Conservation (phyloP, 352 stramenopile species). For the Pythium periplocum region DNA sequence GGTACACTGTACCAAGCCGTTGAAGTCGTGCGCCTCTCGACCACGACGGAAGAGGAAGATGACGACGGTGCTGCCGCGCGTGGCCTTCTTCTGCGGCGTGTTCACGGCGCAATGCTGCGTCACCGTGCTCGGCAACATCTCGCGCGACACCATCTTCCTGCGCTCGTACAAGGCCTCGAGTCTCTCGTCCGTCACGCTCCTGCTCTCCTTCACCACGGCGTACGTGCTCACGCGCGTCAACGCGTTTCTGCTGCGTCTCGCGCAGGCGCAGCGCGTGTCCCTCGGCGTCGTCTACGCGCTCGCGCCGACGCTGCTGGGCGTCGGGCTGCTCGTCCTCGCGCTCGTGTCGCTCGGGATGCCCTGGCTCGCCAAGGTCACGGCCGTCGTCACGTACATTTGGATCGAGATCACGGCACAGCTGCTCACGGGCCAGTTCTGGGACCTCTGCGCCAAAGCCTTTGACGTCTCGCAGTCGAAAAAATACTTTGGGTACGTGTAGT, state of each 20-base stretch:
- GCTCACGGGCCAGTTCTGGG: slow-evolving; percentile 84
- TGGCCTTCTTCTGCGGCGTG: slow-evolving; percentile 77
- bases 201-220: slow-evolving; percentile 67
- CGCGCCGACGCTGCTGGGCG: slow-evolving; percentile 33
- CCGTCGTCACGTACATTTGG: slow-evolving; percentile 77
- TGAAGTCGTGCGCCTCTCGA: no score
- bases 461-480: slow-evolving; percentile 80
- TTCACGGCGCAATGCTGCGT: slow-evolving; percentile 81
- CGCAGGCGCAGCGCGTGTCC: slow-evolving; percentile 12
- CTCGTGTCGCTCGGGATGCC: slow-evolving; percentile 40
- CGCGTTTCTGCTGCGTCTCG: slow-evolving; percentile 27
- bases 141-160: slow-evolving; percentile 80
- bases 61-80: slow-evolving; percentile 37
- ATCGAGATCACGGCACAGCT: slow-evolving; percentile 70
- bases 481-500: slow-evolving; percentile 54
- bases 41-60: neutral
- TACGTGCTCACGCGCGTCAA: slow-evolving; percentile 54
- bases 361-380: slow-evolving; percentile 31
- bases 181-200: slow-evolving; percentile 64
- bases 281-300: slow-evolving; percentile 49
- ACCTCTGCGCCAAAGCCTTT: slow-evolving; percentile 77
- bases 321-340: slow-evolving; percentile 39
- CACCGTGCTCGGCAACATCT: slow-evolving; percentile 68
- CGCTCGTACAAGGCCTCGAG: slow-evolving; percentile 61
- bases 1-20: no score